A percentile compares a stretch with the other conserved stretches of the same genome.
phyloP scores from a whole-genome alignment of 2,329 filamentous ascomycete species.

The Pseudogymnoascus sp. region DNA sequence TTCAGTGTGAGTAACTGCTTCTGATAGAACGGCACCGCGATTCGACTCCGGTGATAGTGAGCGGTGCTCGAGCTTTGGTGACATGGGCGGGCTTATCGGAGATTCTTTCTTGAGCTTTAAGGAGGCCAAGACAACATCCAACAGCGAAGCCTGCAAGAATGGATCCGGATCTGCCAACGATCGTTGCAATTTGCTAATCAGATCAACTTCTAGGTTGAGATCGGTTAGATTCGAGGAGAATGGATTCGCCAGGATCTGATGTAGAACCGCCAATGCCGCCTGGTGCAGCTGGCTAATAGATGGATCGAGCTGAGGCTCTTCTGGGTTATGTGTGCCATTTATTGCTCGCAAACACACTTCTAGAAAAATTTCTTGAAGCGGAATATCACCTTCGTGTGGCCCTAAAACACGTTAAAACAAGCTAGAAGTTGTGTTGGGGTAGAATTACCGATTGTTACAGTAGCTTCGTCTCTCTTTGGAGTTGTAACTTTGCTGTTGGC shows the following conservation, averaged over 20 bases:
- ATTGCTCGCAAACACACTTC: conserved; percentile 60
- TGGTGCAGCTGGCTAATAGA: conserved; percentile 63
- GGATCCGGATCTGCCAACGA: conserved; percentile 56
- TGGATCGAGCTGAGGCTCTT: conserved; percentile 33
- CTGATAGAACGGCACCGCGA: conserved; percentile 37
- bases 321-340: conserved; percentile 34
- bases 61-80: conserved; percentile 22
- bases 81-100: conserved; percentile 16
- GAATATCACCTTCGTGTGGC: conserved; percentile 47
- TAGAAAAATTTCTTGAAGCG: conserved; percentile 62
- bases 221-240: conserved; percentile 51
- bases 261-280: conserved; percentile 61
- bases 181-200: conserved; percentile 62
- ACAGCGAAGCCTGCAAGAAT: conserved; percentile 67
- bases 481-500: conserved; percentile 52
- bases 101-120: conserved; percentile 55
- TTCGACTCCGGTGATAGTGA: conserved; percentile 23
- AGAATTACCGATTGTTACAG: conserved; percentile 45
- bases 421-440: neutral
- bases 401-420: conserved; percentile 32
- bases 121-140: conserved; percentile 70
- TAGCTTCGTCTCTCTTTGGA: conserved; percentile 38
- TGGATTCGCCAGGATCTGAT: conserved; percentile 60
- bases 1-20: conserved; percentile 36
- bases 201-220: conserved; percentile 61